Percentiles rank a stretch among this genome's conserved stretches.
Conservation (phyloP, 1,284 basidiomycete species). For the Tylopilus sp. region DNA sequence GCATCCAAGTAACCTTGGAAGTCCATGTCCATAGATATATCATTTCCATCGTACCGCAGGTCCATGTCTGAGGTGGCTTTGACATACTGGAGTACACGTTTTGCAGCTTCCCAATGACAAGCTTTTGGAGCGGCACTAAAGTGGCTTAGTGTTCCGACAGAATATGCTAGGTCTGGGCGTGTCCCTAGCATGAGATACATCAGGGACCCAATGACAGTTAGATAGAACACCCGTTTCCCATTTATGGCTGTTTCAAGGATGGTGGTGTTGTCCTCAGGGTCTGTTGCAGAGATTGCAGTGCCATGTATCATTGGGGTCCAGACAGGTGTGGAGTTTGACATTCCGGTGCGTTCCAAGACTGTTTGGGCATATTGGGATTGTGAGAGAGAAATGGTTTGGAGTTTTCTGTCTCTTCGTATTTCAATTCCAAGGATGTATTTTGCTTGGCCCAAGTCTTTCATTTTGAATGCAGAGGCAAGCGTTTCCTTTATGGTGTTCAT, state of each 20-base stretch:
- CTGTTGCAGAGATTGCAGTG: no score
- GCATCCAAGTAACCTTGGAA: slow-evolving; percentile 14
- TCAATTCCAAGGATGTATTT: no score
- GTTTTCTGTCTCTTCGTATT: background rate
- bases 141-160: no score
- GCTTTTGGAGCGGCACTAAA: background rate
- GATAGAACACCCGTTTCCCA: background rate
- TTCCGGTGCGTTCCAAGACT: background rate
- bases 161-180: no score
- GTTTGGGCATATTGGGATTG: background rate
- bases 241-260: background rate
- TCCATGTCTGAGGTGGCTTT: background rate
- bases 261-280: background rate
- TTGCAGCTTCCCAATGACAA: slow-evolving; percentile 8
- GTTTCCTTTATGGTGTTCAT: no score
- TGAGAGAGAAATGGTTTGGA: background rate
- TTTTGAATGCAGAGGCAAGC: no score
- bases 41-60: background rate
- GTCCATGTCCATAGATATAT: slow-evolving; percentile 4
- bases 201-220: background rate
- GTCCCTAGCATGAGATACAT: no score
- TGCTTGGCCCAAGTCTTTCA: no score
- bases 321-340: background rate
- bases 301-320: background rate
- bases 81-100: background rate